phyloP scores from a whole-genome alignment of 2,329 filamentous ascomycete genomes.

The Escovopsis sp. region DNA sequence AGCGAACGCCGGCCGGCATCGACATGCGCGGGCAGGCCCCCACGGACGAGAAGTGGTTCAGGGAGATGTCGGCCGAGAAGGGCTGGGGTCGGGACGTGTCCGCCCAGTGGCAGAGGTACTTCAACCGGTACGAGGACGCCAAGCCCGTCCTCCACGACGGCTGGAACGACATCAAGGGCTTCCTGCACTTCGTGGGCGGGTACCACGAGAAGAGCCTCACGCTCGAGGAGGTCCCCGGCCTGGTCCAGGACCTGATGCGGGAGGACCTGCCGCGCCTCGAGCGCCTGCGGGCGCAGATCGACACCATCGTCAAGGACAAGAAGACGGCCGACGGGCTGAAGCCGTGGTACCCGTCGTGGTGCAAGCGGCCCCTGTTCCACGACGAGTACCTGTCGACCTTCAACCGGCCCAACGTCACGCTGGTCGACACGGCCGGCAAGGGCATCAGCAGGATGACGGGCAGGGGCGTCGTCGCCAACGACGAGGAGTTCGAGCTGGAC shows the following conservation, averaged over 20 bases:
- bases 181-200: conserved; percentile 21
- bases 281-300: conserved; percentile 29
- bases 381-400: conserved; percentile 44
- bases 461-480: conserved; percentile 31
- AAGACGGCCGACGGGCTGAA: conserved; percentile 37
- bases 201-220: conserved; percentile 6
- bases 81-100: conserved; percentile 36
- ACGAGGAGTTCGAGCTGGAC: conserved; percentile 32
- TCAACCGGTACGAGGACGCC: conserved; percentile 27
- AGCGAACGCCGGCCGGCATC: conserved; percentile 35
- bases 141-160: conserved; percentile 30
- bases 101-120: conserved; percentile 7
- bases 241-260: conserved; percentile 20
- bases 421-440: conserved; percentile 44
- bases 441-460: conserved; percentile 32
- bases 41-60: conserved; percentile 29
- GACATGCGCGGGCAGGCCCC: conserved; percentile 21
- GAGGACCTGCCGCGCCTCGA: conserved; percentile 29
- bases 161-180: conserved; percentile 24
- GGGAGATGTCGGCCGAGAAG: conserved; percentile 15
- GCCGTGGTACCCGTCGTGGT: conserved; percentile 46
- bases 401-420: conserved; percentile 41
- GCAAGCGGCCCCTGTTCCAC: conserved; percentile 49
- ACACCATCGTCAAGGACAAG: conserved; percentile 36
- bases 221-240: conserved; percentile 11